A percentile compares a stretch with the other conserved stretches of the same genome.
Conservation (phyloP, 495 filamentous ascomycete species). For the Bathelium albidoporum region DNA sequence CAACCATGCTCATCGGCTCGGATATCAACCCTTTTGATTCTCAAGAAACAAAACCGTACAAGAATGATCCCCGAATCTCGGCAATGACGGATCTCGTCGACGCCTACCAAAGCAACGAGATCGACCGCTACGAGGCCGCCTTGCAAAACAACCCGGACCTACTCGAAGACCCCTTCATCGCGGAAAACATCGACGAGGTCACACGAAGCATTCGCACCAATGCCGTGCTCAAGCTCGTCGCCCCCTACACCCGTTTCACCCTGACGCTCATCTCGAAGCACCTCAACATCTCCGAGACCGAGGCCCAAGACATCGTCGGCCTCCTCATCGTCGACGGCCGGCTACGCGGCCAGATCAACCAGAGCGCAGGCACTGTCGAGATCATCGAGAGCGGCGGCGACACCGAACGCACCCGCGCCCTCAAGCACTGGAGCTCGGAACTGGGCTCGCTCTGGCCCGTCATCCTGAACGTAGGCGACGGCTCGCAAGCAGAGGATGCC, state of each 20-base stretch:
- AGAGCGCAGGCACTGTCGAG: slow-evolving; percentile 73
- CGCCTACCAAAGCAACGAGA: slow-evolving; percentile 92
- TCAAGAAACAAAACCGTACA: slow-evolving; percentile 98
- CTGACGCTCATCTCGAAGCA: slow-evolving; percentile 74
- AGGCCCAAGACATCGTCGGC: slow-evolving; percentile 87
- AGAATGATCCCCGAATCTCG: slow-evolving; percentile 84
- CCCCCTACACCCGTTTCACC: slow-evolving; percentile 87
- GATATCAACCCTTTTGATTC: slow-evolving; percentile 99
- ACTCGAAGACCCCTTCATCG: slow-evolving; percentile 86
- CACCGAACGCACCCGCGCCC: slow-evolving; percentile 58
- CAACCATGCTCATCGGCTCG: slow-evolving; percentile 98
- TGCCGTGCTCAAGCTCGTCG: slow-evolving; percentile 84
- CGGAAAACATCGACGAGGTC: slow-evolving; percentile 98
- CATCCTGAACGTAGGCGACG: slow-evolving; percentile 32
- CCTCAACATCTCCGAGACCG: slow-evolving; percentile 69
- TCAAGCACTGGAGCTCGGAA: slow-evolving; percentile 62
- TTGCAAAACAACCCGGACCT: slow-evolving; percentile 83
- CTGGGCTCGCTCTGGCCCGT: slow-evolving; percentile 40
- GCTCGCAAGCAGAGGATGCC: slow-evolving; percentile 32
- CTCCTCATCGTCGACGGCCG: slow-evolving; percentile 86
- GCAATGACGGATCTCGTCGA: slow-evolving; percentile 97
- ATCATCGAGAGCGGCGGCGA: slow-evolving; percentile 66
- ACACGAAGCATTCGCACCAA: slow-evolving; percentile 97
- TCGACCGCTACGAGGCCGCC: slow-evolving; percentile 79
- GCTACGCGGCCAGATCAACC: slow-evolving; percentile 80